Base-by-base conservation (phyloP, 257 asterid species). In the Paraleonurus japonicus region DNA sequence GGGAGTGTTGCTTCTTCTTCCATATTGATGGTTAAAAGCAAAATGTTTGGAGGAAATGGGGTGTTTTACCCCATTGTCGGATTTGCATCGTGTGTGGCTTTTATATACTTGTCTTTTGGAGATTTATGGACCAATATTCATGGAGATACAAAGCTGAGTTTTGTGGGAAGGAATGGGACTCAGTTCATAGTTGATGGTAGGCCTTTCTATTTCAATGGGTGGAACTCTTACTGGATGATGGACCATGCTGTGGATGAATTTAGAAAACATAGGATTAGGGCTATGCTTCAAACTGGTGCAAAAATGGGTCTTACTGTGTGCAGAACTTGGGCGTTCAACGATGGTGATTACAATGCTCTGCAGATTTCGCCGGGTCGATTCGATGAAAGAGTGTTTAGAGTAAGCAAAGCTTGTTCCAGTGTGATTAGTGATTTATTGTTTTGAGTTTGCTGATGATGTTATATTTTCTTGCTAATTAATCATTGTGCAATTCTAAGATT, bases 171-270 rank as follows among this genome's bases (percentile, higher is more conserved):
- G 72, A 95, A 95, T 84, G 99, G 97, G 51, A 88, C 90, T 79
- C 98, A 95, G 83, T 95, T 95, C 79, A 61, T 80, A 48, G 86
- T 88, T 74, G 99, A 95, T 82, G 98, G 96, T 28, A 87, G 65
- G 67, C 95, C 88, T 13, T 92, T 95, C 78, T 89, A 95, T 48
- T 79, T 95, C 37, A 95, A 92, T 81, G 99, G 99, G 5, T 95
- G 99, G 99, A 95, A 95, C 57, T 95, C 99, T 69, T 95, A 95
- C 65, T 95, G 99, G 99, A 75, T 95, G 90, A 95, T 95, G 99
- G 98, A 92, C 67, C 93, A 92, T 74, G 92, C 95, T 67, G 98
- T 81, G 54, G 99, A 95, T 65, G 87, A 73, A 8, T 82, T 72
- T 24, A 92, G 78, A 5, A 87, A 84, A 66, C 83, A 80, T 8